A percentile compares a stretch with the other conserved stretches of the same genome.
Conservation (phyloP, 2,329 filamentous ascomycete species). For the Ascochyta pisi region DNA sequence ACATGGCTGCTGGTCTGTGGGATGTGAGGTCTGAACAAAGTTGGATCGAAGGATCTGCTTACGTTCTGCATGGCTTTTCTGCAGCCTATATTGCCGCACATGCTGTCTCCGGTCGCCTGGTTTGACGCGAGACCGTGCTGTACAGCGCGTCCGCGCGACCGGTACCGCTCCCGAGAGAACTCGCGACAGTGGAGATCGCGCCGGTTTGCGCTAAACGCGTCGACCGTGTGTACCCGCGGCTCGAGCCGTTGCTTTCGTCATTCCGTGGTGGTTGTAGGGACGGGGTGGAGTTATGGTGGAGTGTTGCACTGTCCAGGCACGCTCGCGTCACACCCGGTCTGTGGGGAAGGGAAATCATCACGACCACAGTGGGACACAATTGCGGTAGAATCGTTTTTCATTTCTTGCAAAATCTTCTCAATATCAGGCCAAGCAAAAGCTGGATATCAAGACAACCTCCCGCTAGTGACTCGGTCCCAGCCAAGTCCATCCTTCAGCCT, state of each 20-base stretch:
- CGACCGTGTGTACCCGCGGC: not conserved
- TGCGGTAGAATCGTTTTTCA: not conserved
- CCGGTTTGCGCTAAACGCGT: not conserved
- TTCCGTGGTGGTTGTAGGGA: not conserved
- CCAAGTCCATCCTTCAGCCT: not conserved
- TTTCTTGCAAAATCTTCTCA: not conserved
- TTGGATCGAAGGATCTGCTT: not conserved
- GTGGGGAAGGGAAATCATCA: not conserved
- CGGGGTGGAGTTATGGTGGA: not conserved
- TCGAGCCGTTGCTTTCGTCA: not conserved
- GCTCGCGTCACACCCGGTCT: not conserved
- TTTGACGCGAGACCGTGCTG: not conserved
- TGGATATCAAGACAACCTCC: not conserved
- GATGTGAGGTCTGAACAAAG: not conserved
- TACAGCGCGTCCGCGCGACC: not conserved
- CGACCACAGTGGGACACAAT: not conserved
- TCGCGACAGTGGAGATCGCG: not conserved
- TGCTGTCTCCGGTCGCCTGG: not conserved
- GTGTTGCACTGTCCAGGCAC: not conserved
- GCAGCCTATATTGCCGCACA: not conserved
- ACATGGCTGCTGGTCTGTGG: constrained; percentile 19
- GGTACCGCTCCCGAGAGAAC: constrained; percentile 4
- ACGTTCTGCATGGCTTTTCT: not conserved
- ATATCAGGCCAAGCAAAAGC: not conserved
- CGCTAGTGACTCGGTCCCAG: not conserved